Percentiles rank a stretch among this genome's conserved stretches.
phyloP scores from a whole-genome alignment of 2,329 filamentous ascomycete genomes.

The Neofusicoccum kwambonambiense region DNA sequence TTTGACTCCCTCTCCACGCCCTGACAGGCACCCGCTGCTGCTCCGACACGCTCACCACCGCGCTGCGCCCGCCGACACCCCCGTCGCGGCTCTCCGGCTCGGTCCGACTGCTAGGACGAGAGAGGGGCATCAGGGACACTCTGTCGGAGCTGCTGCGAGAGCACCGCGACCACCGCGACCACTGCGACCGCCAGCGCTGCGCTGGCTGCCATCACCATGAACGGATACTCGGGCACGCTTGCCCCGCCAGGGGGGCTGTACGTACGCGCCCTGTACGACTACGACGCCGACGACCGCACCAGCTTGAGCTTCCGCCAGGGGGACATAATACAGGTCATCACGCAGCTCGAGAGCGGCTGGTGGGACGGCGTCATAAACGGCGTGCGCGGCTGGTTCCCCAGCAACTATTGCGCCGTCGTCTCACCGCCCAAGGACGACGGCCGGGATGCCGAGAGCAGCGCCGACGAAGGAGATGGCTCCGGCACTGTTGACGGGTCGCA shows the following conservation, averaged over 20 bases:
- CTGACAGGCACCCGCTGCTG: background rate
- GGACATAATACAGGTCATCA: conserved; percentile 97
- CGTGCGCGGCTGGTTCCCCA: conserved; percentile 96
- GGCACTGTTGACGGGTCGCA: conserved; percentile 36
- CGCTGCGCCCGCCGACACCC: conserved; percentile 2
- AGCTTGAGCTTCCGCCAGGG: conserved; percentile 96
- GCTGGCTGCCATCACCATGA: conserved; percentile 40
- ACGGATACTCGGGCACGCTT: conserved; percentile 49
- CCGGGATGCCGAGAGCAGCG: conserved; percentile 52
- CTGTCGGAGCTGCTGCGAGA: conserved; percentile 3
- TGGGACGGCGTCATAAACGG: conserved; percentile 99
- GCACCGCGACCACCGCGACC: conserved; percentile 14
- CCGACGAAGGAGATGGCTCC: conserved; percentile 39
- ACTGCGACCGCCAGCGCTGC: conserved; percentile 21
- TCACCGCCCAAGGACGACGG: conserved; percentile 71
- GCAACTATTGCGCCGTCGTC: conserved; percentile 94
- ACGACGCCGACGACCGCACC: conserved; percentile 94
- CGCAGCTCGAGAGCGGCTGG: conserved; percentile 96
- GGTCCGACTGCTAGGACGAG: conserved; percentile 18
- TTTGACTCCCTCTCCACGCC: conserved; percentile 12
- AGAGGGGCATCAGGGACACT: conserved; percentile 15
- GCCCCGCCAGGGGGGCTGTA: conserved; percentile 66
- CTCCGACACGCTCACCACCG: conserved; percentile 6
- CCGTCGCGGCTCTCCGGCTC: conserved; percentile 15
- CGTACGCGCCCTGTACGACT: conserved; percentile 94